phyloP scores from a whole-genome alignment of 192 early-diverging fungal species.

The Umbelopsis ramanniana region DNA sequence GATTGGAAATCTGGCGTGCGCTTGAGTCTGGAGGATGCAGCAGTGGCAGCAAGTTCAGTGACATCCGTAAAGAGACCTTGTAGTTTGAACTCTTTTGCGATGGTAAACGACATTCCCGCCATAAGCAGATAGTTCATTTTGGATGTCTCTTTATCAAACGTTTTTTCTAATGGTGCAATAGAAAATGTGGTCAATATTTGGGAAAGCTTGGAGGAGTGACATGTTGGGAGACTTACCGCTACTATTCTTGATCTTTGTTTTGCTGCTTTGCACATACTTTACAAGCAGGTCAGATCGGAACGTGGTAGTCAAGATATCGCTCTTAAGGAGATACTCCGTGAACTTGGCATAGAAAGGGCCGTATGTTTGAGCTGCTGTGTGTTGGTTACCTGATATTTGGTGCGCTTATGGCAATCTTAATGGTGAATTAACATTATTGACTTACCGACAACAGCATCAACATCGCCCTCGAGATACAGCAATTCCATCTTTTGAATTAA shows the following conservation, averaged over 20 bases:
- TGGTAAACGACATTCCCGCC: not conserved
- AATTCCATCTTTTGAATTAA: not conserved
- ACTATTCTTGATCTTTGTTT: not conserved
- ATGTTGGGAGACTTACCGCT: not conserved
- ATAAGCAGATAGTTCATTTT: conserved; percentile 12
- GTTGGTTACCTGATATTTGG: too few species aligned
- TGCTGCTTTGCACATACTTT: not conserved
- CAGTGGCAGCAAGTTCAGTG: not conserved
- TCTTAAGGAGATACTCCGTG: not conserved
- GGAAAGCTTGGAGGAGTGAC: too few species aligned
- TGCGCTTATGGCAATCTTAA: too few species aligned
- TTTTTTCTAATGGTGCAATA: not conserved
- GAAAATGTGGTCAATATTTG: too few species aligned
- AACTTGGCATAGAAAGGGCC: not conserved
- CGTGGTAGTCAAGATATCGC: not conserved
- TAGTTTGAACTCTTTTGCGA: not conserved
- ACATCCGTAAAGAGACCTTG: not conserved
- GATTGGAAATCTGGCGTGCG: conserved; percentile 1
- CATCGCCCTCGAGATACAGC: not conserved
- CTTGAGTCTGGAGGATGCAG: not conserved
- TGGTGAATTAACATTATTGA: not conserved
- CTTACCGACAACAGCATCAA: not conserved
- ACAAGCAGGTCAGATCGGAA: not conserved
- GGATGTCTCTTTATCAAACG: not conserved
- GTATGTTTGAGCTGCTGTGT: not conserved